Evolutionary conservation across 495 filamentous ascomycete species (phyloP).

Genomic region (Trichoderma parareesei): DNA sequence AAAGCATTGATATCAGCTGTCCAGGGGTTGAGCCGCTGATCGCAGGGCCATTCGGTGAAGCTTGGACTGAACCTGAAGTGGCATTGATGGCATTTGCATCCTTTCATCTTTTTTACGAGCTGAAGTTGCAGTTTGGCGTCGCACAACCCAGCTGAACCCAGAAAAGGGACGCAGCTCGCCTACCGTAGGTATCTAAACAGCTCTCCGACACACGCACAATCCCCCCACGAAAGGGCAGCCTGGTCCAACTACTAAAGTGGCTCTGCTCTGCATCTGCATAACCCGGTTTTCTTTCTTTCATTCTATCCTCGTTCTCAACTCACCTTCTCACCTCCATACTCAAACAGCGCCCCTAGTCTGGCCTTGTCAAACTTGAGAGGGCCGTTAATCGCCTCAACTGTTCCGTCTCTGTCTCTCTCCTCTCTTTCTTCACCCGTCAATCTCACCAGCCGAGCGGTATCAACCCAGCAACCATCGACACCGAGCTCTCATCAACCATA

Average conservation of each 20-base stretch:
- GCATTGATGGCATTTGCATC: no score
- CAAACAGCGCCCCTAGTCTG: neutral
- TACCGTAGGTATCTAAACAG: no score
- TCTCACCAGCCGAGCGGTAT: slow-evolving; percentile 8
- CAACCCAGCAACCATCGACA: neutral
- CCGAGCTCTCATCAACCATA: no score
- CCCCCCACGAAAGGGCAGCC: neutral
- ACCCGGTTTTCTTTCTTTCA: neutral
- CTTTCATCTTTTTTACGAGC: neutral
- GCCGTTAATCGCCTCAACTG: no score
- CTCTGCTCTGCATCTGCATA: neutral
- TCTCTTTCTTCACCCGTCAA: no score
- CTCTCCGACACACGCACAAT: no score
- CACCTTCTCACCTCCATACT: neutral
- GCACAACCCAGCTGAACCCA: neutral
- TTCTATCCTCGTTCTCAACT: neutral
- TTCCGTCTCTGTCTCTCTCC: no score
- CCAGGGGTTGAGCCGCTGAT: no score
- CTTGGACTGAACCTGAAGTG: neutral
- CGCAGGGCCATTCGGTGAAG: neutral
- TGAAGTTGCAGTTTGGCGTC: neutral
- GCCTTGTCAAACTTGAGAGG: no score
- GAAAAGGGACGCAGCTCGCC: no score
- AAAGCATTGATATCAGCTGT: no score
- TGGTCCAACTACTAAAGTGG: neutral